Percentiles rank a stretch among this genome's conserved stretches.
Evolutionary conservation across 139 green algal species (phyloP).

Genomic region (Volvox reticuliferus): DNA sequence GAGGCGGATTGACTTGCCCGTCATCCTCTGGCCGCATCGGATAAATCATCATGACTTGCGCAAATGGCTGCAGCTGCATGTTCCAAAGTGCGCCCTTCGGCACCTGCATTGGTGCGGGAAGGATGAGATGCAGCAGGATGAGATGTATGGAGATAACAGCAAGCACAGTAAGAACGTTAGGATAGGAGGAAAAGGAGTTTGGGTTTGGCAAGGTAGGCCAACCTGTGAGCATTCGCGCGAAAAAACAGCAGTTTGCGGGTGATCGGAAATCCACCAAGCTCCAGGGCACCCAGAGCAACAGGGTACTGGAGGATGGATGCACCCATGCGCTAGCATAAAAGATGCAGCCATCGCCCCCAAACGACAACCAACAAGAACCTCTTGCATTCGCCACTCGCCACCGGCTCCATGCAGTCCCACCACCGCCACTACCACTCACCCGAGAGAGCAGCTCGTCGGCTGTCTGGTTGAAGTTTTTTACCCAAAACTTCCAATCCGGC

Average conservation of each 20-base stretch:
- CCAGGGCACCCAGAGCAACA: too few relatives aligned
- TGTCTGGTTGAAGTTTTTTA: conserved; percentile 37
- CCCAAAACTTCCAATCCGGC: conserved; percentile 22
- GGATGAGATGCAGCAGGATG: neutral
- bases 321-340: too few relatives aligned
- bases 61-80: conserved; percentile 58
- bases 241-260: too few relatives aligned
- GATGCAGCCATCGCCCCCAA: too few relatives aligned
- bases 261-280: too few relatives aligned
- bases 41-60: conserved; percentile 49
- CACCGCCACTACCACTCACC: neutral
- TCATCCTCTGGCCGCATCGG: conserved; percentile 47
- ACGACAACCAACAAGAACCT: too few relatives aligned
- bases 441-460: conserved; percentile 21
- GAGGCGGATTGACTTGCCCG: conserved; percentile 16
- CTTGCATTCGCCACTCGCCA: too few relatives aligned
- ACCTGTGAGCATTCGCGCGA: too few relatives aligned
- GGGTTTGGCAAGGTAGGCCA: neutral
- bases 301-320: too few relatives aligned
- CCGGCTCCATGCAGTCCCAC: too few relatives aligned
- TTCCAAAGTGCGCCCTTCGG: conserved; percentile 43
- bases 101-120: neutral
- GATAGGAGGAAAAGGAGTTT: neutral
- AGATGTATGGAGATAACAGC: neutral
- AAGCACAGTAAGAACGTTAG: too few relatives aligned